A percentile compares a stretch with the other conserved stretches of the same genome.
These are phyloP conservation scores for Leccinum boreale DNA, from an alignment of 768 basidiomycete genomes.

Conservation along the genomic window DNA sequence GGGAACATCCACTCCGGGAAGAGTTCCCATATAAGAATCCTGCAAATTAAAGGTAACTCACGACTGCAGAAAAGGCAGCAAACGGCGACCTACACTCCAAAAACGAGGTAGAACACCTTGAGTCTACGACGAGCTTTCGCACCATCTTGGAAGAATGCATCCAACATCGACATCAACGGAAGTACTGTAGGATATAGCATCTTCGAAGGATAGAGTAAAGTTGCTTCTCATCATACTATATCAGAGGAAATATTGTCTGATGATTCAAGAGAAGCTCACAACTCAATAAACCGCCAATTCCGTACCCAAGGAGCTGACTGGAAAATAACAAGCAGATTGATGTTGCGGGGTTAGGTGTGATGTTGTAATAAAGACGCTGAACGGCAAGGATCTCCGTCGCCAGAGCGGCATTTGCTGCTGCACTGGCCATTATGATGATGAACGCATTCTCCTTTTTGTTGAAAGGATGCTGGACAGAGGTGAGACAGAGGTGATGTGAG, in stretches of 20 bases:
- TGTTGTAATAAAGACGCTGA: conserved; percentile 51
- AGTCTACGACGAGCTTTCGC: conserved; percentile 39
- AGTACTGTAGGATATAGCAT: conserved; percentile 40
- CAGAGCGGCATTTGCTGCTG: conserved; percentile 51
- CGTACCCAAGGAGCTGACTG: conserved; percentile 44
- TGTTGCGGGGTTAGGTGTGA: conserved; percentile 43
- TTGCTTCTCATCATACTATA: conserved; percentile 10
- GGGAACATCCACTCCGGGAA: conserved; percentile 45
- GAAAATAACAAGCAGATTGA: conserved; percentile 44
- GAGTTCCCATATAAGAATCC: conserved; percentile 32
- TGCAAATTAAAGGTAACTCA: conserved; percentile 11
- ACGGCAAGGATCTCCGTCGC: conserved; percentile 54
- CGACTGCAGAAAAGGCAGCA: conserved; percentile 12
- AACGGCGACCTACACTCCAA: conserved; percentile 28
- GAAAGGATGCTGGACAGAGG: conserved; percentile 45
- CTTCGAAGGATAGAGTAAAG: conserved; percentile 42
- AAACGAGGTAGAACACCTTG: conserved; percentile 26
- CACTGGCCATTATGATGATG: conserved; percentile 55
- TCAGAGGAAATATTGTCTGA: background rate
- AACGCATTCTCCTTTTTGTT: conserved; percentile 61
- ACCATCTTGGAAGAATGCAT: conserved; percentile 41
- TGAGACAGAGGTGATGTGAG: background rate
- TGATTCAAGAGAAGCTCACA: conserved; percentile 25
- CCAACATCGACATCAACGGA: conserved; percentile 25
- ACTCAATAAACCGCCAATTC: conserved; percentile 53